Conservation (phyloP, 345 rosid species). For the Bruguiera gymnorhiza region DNA sequence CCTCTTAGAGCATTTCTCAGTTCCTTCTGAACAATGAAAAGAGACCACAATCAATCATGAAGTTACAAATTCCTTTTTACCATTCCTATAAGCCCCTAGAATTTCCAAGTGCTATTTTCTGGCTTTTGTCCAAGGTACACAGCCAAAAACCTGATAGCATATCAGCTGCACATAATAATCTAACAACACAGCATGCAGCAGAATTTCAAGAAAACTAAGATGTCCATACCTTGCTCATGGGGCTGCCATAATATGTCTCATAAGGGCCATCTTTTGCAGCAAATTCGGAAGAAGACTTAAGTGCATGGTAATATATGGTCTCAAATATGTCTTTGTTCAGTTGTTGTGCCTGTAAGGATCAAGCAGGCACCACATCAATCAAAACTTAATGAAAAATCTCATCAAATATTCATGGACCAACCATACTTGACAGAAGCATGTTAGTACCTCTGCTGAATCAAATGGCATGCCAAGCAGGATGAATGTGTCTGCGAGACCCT, state of each 20-base stretch:
- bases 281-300: constrained; percentile 63
- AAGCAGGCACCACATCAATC: neutral
- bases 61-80: too few species aligned
- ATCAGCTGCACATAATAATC: neutral
- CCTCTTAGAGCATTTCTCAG: neutral
- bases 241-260: constrained; percentile 72
- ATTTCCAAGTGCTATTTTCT: neutral
- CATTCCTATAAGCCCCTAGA: neutral
- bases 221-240: constrained; percentile 71
- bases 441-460: constrained; percentile 73
- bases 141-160: neutral
- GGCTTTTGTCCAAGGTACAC: neutral
- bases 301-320: constrained; percentile 78
- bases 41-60: neutral
- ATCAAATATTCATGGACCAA: neutral
- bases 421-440: neutral
- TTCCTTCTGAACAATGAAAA: neutral
- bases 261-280: constrained; percentile 71
- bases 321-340: constrained; percentile 87
- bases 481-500: constrained; percentile 92
- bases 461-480: constrained; percentile 86
- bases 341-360: constrained; percentile 60
- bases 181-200: neutral
- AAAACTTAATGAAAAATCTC: neutral
- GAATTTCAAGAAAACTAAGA: neutral